Percentiles rank a stretch among this genome's conserved stretches.
phyloP scores from a whole-genome alignment of 306 rosid species.

The Quercus ilex region DNA sequence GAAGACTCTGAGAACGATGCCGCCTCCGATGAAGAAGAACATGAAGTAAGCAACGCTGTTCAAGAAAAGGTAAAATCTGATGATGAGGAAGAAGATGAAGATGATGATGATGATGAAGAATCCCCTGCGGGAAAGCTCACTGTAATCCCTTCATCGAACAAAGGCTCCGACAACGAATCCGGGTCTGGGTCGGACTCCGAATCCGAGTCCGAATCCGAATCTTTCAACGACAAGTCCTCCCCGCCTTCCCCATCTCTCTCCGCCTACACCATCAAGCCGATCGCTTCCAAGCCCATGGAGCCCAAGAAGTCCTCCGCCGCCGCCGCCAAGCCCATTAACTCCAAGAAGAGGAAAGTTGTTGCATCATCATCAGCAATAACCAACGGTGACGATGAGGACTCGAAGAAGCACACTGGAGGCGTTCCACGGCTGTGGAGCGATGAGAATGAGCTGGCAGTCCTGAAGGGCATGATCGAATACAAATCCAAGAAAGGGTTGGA shows the following conservation, averaged over 20 bases:
- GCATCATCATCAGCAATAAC: neutral
- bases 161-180: neutral
- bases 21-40: constrained; percentile 11
- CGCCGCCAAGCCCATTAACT: neutral
- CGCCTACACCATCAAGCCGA: constrained; percentile 52
- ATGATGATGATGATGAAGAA: neutral
- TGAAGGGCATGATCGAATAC: constrained; percentile 49
- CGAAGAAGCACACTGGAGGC: constrained; percentile 10
- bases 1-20: constrained; percentile 22
- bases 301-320: constrained; percentile 1
- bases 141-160: neutral
- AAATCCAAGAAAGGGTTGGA: constrained; percentile 26
- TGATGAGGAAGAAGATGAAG: neutral
- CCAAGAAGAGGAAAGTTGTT: constrained; percentile 34
- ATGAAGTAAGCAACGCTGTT: neutral
- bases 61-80: constrained; percentile 12
- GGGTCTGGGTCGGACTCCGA: constrained; percentile 30
- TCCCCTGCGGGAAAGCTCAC: neutral
- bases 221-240: constrained; percentile 20
- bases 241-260: constrained; percentile 37
- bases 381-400: constrained; percentile 33
- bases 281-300: constrained; percentile 29
- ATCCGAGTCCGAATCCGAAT: constrained; percentile 31
- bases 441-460: constrained; percentile 39
- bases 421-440: constrained; percentile 40